Base-by-base conservation (phyloP, 148 eudicot species). In the Silene latifolia region DNA sequence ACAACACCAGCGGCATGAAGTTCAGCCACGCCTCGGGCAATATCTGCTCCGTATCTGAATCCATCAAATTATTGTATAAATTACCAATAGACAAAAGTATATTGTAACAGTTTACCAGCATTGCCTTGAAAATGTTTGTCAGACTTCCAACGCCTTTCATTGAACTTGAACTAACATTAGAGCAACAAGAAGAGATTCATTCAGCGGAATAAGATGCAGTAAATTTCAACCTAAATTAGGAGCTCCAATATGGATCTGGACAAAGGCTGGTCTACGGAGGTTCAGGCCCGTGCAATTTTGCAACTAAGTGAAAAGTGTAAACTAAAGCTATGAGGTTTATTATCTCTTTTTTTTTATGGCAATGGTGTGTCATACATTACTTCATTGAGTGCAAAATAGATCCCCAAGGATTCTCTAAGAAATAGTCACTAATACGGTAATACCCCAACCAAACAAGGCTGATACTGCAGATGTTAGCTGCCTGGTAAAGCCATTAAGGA, bases 1-100 rank as follows among this genome's bases (percentile, higher is more conserved):
- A 94, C 89, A 80, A 94, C 90, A 72, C 98, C 98, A 42, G 96
- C 98, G 65, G 98, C 97, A 84, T 95, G 98, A 63, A 95, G 93
- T 80, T 95, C 97, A 74, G 97, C 96, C 76, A 95, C 96, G 51
- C 97, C 98, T 58, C 98, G 85, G 56, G 98, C 96, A 82, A 95
- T 84, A 78, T 92, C 97, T 74, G 92, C 97, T 81, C 98, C 98
- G 79, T 95, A 94, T 87, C 98, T 94, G 79, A 72, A 80, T 54
- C 46, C 60, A 83, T 68, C 63, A 13, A 65, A 48, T 23, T 60
- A 53, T 20, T 53, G 17, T 32, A 48, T 69, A 63, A 24, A 46
- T 75, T 39, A 75, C 19, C 17, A 61, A 32, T 69, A 17, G 15
- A 53, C 3, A 42, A 24, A 69, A 10, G 7, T 21, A 70, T 51